Base-by-base conservation (phyloP, 805 yeast genomes). In the Tetrapisispora phaffii region DNA sequence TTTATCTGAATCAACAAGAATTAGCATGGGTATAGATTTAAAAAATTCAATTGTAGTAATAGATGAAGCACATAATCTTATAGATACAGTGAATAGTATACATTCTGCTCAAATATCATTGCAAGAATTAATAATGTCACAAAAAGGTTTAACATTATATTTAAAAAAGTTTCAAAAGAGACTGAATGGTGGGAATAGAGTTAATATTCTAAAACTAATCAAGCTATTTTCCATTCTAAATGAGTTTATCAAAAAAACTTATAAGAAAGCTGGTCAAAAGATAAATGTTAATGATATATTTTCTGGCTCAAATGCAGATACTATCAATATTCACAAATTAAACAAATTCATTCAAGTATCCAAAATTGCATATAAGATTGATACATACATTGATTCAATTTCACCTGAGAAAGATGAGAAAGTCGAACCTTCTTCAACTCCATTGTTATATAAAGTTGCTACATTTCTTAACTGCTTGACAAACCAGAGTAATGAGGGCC, bases 1-100 rank as follows among this genome's bases (percentile, higher is more conserved):
- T 13, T 50, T 71, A 9, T 65, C 86, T 0, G 84, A 81, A 48
- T 71, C 71, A 12, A 68, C 93, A 0, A 69, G 96, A 52, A 71
- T 71, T 5, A 68, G 78, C 0, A 57, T 88, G 36, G 75, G 76
- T 1, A 57, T 89, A 6, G 71, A 79, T 34, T 55, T 89, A 9
- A 72, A 73, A 43, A 74, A 77, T 45, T 72, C 89, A 1, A 73
- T 89, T 2, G 77, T 90, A 0, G 75, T 90, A 5, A 80, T 89
- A 23, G 97, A 89, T 60, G 97, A 89, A 59, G 97, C 97, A 0
- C 97, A 89, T 58, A 89, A 89, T 58, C 65, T 89, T 36, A 58
- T 87, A 24, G 96, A 88, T 52, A 79, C 89, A 0, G 76, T 89
- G 2, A 75, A 81, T 1, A 66, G 82, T 2, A 66, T 90, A 49